Evolutionary conservation across 2,329 filamentous ascomycete genomes (phyloP), one percentile per base, ranked within the genome.

Genomic region (Colletotrichum navitas): DNA sequence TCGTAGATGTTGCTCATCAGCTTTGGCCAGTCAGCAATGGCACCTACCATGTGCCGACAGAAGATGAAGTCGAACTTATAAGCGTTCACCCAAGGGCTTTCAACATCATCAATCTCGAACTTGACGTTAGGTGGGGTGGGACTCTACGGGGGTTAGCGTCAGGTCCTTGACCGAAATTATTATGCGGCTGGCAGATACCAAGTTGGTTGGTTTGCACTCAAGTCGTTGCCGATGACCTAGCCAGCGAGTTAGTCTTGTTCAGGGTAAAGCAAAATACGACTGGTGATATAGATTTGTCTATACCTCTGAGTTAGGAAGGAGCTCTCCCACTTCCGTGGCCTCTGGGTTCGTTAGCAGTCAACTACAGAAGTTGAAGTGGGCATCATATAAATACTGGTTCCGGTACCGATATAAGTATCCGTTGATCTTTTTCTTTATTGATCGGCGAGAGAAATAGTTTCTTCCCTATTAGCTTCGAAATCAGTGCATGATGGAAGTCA

Each of bases 21-120:
- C 39, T 52, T 61, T 1, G 66, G 66, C 60, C 55, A 72, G 7
- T 72, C 26, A 12, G 43, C 21, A 2, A 72, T 65, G 1, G 58
- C 26, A 1, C 54, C 63, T 4, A 64, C 60, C 63, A 73, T 49
- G 32, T 71, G 67, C 8, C 71, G 63, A 52, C 63, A 67, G 24
- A 80, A 80, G 74, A 83, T 77, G 66, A 76, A 80, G 69, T 80
- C 78, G 61, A 80, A 81, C 63, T 76, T 75, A 49, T 79, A 74
- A n/a, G 52, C 11, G 76, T 80, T 81, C 74, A 82, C 79, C 82
- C 83, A 84, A 8, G 78, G 73, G 29, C 86, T 83, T 76, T 90
- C 88, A 36, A 88, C 87, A 76, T 93, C 90, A 77, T 92, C 90
- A 39, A 92, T 86, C 68, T 90, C 84, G 74, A 92, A 92, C 69